Base-by-base conservation (phyloP, 2,329 filamentous ascomycete genomes). In the Pseudogymnoascus sp. region DNA sequence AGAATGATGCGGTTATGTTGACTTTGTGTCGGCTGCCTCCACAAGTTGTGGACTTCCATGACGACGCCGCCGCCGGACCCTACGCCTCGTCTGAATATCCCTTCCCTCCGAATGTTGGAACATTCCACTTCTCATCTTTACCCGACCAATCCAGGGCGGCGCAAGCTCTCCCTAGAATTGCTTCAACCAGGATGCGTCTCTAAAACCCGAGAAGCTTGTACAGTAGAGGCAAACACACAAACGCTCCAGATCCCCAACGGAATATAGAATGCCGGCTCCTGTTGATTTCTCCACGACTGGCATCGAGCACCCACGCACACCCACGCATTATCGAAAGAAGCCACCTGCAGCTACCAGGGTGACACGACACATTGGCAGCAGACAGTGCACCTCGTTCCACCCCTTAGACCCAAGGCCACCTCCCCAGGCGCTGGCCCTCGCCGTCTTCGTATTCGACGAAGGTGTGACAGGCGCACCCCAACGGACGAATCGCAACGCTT, bases 291-390 rank as follows among this genome's bases (percentile, higher is more conserved):
- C 47, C 25, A 53, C 4, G 25, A 31, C 47, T 50, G 23, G 44
- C 44, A 50, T 28, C 23, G 23, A 53, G 44, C 25, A 25, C 14
- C 14, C 8, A 44, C 2, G 10, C 10, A 40, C 10, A 14, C n/a
- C 14, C 16, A 21, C 7, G 12, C 12, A 53, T 53, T 8, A n/a
- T 53, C 47, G 8, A 53, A 53, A 53, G 47, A 53, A 53, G 47
- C 47, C 47, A 53, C 47, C 47, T 53, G 47, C 47, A 53, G 14
- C 47, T 53, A 31, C 47, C 47, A 53, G 47, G 47, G 47, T 53
- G 47, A 2, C 47, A 53, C 47, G 25, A 53, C 25, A 53, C 47
- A 53, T 16, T 53, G 47, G 25, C 47, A 53, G n/a, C 47, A 53
- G 31, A 53, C 47, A 53, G 25, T 7, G 12, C 28, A 50, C 23